Percentiles rank a stretch among this genome's conserved stretches.
These are phyloP conservation scores for Apiotrichum sp. DNA, from an alignment of 1,284 basidiomycete genomes.

Conservation along the genomic window DNA sequence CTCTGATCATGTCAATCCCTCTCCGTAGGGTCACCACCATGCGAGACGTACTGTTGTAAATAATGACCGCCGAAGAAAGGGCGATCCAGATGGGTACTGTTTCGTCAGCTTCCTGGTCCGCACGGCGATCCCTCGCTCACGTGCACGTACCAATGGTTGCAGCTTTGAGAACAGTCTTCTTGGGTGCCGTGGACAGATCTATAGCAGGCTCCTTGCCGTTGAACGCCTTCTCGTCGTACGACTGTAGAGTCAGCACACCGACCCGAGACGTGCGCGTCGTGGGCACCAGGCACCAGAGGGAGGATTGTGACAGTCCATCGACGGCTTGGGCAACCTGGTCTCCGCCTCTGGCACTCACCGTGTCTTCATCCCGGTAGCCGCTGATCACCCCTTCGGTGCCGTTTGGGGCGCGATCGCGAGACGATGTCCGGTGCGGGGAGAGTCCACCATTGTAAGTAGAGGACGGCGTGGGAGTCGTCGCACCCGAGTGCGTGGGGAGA, in stretches of 20 bases:
- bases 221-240: not conserved
- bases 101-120: not conserved
- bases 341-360: too few species aligned
- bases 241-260: not conserved
- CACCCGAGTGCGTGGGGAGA: slow-evolving; percentile 3
- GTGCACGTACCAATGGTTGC: slow-evolving; percentile 15
- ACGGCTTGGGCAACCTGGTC: too few species aligned
- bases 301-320: too few species aligned
- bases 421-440: not conserved
- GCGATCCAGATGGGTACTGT: slow-evolving; percentile 58
- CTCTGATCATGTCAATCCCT: slow-evolving; percentile 41
- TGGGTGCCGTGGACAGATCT: not conserved
- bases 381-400: too few species aligned
- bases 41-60: slow-evolving; percentile 69
- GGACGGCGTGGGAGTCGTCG: not conserved
- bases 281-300: too few species aligned
- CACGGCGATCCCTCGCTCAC: not conserved
- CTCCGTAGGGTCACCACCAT: too few species aligned
- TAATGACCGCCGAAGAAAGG: slow-evolving; percentile 81
- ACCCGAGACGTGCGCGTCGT: not conserved
- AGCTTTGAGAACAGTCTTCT: slow-evolving; percentile 4
- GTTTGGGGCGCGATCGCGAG: not conserved
- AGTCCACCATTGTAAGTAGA: not conserved
- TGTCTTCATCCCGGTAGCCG: too few species aligned
- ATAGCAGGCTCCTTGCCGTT: not conserved